phyloP scores from a whole-genome alignment of 441 rosid species.

The Croton laevigatus region DNA sequence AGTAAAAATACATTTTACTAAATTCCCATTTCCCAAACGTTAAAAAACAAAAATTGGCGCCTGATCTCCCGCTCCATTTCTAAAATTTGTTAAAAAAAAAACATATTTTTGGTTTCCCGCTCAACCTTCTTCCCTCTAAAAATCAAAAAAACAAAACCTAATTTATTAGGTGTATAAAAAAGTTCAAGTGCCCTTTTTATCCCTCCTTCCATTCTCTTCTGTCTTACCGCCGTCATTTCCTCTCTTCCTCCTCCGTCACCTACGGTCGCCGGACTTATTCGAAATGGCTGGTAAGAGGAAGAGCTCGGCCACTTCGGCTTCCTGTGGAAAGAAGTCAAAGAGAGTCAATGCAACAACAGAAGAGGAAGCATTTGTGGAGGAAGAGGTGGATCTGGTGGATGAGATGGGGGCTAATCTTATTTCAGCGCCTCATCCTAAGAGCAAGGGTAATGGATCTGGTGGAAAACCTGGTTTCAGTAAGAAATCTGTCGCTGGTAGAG shows the following conservation, averaged over 20 bases:
- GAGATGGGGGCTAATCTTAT: background rate
- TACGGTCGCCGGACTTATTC: background rate
- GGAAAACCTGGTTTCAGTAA: background rate
- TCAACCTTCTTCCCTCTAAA: background rate
- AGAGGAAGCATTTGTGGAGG: background rate
- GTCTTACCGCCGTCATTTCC: background rate
- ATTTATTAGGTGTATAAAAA: background rate
- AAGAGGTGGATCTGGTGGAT: conserved; percentile 7
- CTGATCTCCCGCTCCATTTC: background rate
- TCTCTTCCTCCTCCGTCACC: background rate
- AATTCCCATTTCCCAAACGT: background rate
- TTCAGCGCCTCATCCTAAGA: background rate
- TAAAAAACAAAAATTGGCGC: background rate
- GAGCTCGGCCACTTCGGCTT: background rate
- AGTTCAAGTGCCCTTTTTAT: background rate
- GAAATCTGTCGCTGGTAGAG: background rate
- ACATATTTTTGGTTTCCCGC: background rate
- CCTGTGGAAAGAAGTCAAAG: background rate
- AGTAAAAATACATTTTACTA: too few species aligned
- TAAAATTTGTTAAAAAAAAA: background rate
- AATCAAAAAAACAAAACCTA: background rate
- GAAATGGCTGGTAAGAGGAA: background rate
- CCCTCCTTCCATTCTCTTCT: background rate
- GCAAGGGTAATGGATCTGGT: background rate
- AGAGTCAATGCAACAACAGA: background rate